Base-by-base conservation (phyloP, 257 asterid species). In the Ophiorrhiza pumila region DNA sequence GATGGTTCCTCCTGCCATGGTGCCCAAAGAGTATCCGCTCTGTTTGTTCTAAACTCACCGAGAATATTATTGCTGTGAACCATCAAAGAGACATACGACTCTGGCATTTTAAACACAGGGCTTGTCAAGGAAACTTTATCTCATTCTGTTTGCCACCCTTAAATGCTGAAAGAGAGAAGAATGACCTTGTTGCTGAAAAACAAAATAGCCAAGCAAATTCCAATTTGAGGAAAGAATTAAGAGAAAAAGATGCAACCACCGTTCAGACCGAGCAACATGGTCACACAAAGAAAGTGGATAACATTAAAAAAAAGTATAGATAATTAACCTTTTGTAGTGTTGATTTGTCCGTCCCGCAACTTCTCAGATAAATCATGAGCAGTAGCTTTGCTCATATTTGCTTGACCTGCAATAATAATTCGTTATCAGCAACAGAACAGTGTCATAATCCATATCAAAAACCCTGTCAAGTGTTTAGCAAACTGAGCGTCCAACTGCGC, bases 121-220 rank as follows among this genome's bases (percentile, higher is more conserved):
- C 43, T 71, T 43, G 68, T 74, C 59, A 74, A 70, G 64, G 83
- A 71, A 75, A 83, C 80, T 71, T 76, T 50, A 72, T 68, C 71
- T 77, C 81, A 42, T 58, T 78, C 85, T 89, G 88, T 80, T 87
- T 92, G 85, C 90, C 82, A 75, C 98, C 96, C 85, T 89, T 92
- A 76, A 95, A 95, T 65, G 98, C 98, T 74, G 99, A 95, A 83
- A 95, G 99, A 68, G 98, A 95, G 89, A 95, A 92, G 92, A 95
- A 95, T 47, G 98, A 90, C 85, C 98, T 83, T 76, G 96, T 72
- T 74, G 96, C 97, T 95, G 99, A 83, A 83, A 85, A 74, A 79
- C 65, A 77, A 74, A 71, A 74, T 67, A 65, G 71, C 69, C 65
- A 74, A 74, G 70, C 49, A 68, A 69, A 22, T 76, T 62, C 37